These are phyloP conservation scores for Coemansia sp. DNA, from an alignment of 371 early-diverging fungal species.

Conservation along the genomic window DNA sequence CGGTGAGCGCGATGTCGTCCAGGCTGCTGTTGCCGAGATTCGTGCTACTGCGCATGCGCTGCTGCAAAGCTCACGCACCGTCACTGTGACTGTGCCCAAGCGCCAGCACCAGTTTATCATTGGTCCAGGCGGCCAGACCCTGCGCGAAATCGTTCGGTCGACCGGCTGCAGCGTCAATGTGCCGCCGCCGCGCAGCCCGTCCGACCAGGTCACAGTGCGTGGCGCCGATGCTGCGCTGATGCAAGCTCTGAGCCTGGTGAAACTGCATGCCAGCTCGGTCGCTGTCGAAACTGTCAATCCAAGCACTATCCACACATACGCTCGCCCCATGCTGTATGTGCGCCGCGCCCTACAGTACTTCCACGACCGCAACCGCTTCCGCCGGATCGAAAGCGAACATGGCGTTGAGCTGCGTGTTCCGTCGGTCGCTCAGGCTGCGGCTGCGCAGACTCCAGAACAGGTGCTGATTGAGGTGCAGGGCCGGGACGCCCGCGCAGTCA, in stretches of 20 bases:
- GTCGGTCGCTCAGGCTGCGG: constrained; percentile 20
- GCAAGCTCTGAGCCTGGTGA: constrained; percentile 68
- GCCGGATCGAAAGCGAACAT: constrained; percentile 66
- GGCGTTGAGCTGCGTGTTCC: constrained; percentile 64
- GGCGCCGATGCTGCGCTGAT: constrained; percentile 72
- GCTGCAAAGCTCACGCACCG: constrained; percentile 61
- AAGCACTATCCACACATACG: constrained; percentile 55
- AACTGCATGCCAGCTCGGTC: constrained; percentile 75
- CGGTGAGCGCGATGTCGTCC: constrained; percentile 74
- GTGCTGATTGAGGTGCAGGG: constrained; percentile 63
- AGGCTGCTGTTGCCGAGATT: constrained; percentile 63
- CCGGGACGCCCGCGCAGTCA: constrained; percentile 58
- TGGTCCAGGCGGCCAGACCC: constrained; percentile 75
- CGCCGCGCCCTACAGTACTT: constrained; percentile 66
- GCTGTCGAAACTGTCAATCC: constrained; percentile 51
- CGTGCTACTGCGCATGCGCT: constrained; percentile 62
- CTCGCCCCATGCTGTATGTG: constrained; percentile 59
- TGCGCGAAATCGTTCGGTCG: constrained; percentile 75
- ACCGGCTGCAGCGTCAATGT: constrained; percentile 85
- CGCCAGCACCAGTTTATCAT: constrained; percentile 88
- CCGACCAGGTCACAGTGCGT: constrained; percentile 75
- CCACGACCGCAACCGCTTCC: constrained; percentile 58
- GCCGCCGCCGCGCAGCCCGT: constrained; percentile 66
- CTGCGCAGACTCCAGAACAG: constrained; percentile 18
- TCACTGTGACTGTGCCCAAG: constrained; percentile 75